Conservation (phyloP, 2,329 filamentous ascomycete species). For the Talaromyces albobiverticillius region DNA sequence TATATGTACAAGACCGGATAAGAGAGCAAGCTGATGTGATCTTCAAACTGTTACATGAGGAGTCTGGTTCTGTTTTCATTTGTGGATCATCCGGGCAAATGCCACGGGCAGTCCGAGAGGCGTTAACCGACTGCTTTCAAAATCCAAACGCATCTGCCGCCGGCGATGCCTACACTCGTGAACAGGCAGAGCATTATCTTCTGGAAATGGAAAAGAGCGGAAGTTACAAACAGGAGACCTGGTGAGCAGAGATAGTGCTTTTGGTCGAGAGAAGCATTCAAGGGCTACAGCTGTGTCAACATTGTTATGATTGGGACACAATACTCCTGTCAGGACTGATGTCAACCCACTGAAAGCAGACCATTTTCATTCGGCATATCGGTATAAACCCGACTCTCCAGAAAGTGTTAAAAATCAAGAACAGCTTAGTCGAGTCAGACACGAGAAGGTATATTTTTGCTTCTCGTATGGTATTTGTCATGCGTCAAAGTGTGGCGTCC, state of each 20-base stretch:
- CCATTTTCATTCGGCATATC: not conserved
- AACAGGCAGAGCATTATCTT: slow-evolving; percentile 56
- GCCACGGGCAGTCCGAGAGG: slow-evolving; percentile 67
- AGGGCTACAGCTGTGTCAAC: not conserved
- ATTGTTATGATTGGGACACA: not conserved
- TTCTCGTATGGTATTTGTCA: not conserved
- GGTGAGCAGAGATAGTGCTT: slow-evolving; percentile 42
- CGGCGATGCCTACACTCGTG: slow-evolving; percentile 29
- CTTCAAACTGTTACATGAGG: slow-evolving; percentile 50
- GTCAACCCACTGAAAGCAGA: not conserved
- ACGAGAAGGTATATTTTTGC: not conserved
- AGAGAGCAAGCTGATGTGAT: slow-evolving; percentile 50
- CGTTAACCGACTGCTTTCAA: slow-evolving; percentile 60
- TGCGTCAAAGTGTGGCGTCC: not conserved
- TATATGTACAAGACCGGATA: slow-evolving; percentile 67
- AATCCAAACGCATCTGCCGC: slow-evolving; percentile 37
- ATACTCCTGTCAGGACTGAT: not conserved
- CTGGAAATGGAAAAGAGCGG: slow-evolving; percentile 59
- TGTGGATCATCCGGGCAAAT: slow-evolving; percentile 64
- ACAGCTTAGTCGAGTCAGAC: not conserved
- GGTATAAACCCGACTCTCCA: not conserved
- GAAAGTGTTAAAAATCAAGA: not conserved
- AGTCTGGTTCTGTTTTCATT: slow-evolving; percentile 51
- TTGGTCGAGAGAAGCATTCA: not conserved
- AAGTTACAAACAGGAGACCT: slow-evolving; percentile 67